Conservation (phyloP, 2,329 filamentous ascomycete genomes). For the Fusarium sp. region DNA sequence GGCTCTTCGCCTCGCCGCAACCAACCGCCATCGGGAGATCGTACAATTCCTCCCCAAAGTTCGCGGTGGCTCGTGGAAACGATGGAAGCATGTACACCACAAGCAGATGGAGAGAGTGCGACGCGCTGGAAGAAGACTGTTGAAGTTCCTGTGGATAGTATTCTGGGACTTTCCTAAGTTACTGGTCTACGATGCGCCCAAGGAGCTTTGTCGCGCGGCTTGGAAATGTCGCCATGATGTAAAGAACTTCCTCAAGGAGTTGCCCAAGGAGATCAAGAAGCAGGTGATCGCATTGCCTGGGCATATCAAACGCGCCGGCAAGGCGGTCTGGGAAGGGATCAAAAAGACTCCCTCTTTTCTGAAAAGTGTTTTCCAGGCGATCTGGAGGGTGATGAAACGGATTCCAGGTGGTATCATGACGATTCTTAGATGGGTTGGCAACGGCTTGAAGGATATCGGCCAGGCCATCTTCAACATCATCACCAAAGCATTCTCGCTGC, state of each 20-base stretch:
- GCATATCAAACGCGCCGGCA: slow-evolving; percentile 15
- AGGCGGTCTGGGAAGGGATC: slow-evolving; percentile 31
- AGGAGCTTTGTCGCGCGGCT: slow-evolving; percentile 15
- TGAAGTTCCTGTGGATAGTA: slow-evolving; percentile 44
- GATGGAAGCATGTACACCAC: slow-evolving; percentile 54
- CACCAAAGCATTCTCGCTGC: slow-evolving; percentile 49
- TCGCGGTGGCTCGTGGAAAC: slow-evolving; percentile 55
- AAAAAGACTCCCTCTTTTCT: slow-evolving; percentile 40
- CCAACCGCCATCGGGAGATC: slow-evolving; percentile 57
- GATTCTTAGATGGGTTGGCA: slow-evolving; percentile 50
- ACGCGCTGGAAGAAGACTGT: slow-evolving; percentile 44
- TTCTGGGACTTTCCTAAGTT: slow-evolving; percentile 52
- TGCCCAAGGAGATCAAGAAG: slow-evolving; percentile 48
- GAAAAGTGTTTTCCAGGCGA: slow-evolving; percentile 8
- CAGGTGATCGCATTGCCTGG: slow-evolving; percentile 36
- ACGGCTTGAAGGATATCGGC: slow-evolving; percentile 47
- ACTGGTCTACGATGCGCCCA: slow-evolving; percentile 49
- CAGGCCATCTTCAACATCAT: slow-evolving; percentile 46
- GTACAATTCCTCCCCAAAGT: slow-evolving; percentile 58
- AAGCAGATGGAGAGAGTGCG: slow-evolving; percentile 48
- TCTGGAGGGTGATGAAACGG: slow-evolving; percentile 43
- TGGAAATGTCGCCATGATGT: slow-evolving; percentile 50
- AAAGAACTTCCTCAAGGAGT: slow-evolving; percentile 43
- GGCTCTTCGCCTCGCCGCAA: slow-evolving; percentile 60
- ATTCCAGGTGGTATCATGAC: slow-evolving; percentile 43